phyloP scores from a whole-genome alignment of 1,284 basidiomycete genomes.

The Microbotryum lychnidis-dioicae region DNA sequence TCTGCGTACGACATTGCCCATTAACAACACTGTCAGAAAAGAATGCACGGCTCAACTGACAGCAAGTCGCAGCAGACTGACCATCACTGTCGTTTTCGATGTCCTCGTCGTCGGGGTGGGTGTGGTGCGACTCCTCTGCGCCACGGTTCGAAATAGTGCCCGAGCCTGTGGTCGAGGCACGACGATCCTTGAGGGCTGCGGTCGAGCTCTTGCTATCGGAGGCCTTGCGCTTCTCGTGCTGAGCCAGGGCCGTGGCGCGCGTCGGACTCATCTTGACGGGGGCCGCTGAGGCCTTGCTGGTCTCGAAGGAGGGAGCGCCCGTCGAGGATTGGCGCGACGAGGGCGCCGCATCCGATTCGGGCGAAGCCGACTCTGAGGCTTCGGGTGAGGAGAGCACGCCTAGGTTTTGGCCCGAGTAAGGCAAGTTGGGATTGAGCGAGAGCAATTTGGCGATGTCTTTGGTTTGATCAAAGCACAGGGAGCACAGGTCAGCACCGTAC shows the following conservation, averaged over 20 bases:
- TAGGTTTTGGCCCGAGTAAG: no score
- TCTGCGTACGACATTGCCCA: background rate
- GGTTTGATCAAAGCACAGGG: no score
- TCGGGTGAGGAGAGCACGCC: background rate
- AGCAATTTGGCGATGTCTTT: no score
- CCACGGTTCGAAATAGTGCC: background rate
- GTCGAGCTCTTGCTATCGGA: background rate
- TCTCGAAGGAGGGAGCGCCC: background rate
- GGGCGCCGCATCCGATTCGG: background rate
- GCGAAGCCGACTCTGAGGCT: background rate
- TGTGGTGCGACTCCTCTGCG: background rate
- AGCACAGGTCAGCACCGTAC: no score
- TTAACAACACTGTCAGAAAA: background rate
- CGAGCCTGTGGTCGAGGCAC: background rate
- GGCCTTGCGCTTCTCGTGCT: background rate
- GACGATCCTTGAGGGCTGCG: conserved; percentile 4
- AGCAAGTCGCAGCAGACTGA: background rate
- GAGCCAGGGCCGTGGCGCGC: background rate
- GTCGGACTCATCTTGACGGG: background rate
- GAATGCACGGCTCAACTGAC: background rate
- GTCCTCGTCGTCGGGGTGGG: conserved; percentile 2
- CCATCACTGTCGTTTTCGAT: background rate
- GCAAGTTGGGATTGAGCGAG: no score
- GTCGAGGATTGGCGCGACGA: background rate
- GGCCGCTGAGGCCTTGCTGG: background rate